Base-by-base conservation (phyloP, 768 basidiomycete species). In the Leccinum broughii region DNA sequence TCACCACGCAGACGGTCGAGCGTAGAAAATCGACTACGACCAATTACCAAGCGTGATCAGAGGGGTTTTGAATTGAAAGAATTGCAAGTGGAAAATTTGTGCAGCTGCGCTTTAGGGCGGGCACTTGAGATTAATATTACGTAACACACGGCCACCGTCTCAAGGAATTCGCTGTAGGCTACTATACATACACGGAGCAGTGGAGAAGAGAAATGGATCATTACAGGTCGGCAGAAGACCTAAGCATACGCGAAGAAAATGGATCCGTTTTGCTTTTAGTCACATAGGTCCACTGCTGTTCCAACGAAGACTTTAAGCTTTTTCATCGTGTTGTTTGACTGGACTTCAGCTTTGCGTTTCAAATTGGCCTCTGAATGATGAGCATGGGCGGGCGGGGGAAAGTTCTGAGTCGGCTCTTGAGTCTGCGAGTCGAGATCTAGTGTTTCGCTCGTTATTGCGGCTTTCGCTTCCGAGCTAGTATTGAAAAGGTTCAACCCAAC, bases 241-340 rank as follows among this genome's bases (percentile, higher is more conserved):
- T 54, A 39, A 49, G 54, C 14, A 51, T 57, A 37, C 20, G 34
- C 24, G 24, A 48, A 58, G 48, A 44, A 26, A 22, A 49, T 13
- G 48, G n/a, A 37, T 49, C 41, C 50, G 44, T 22, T 41, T 39
- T 39, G 20, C 3, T 44, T 51, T 73, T 74, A 92, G 72, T 92
- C 90, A 34, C 88, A 89, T 4, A 92, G 82, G 74, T 92, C 89
- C 62, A 93, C 83, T 53, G 81, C 85, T 58, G 79, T 72, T 44
- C 84, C 83, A 44, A 92, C 74, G 15, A 90, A 93, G 53, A 92
- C 82, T 75, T 92, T 93, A 61, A 85, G 66, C 68, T 83, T 89
- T 77, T 90, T 92, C 51, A 46, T 64, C 20, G 52, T 61, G 46
- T 57, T 65, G 61, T 56, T 51, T 49, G 54, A 48, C 56, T 68